Evolutionary conservation across 2,329 filamentous ascomycete genomes (phyloP).

Genomic region (Alternaria ventricosa): DNA sequence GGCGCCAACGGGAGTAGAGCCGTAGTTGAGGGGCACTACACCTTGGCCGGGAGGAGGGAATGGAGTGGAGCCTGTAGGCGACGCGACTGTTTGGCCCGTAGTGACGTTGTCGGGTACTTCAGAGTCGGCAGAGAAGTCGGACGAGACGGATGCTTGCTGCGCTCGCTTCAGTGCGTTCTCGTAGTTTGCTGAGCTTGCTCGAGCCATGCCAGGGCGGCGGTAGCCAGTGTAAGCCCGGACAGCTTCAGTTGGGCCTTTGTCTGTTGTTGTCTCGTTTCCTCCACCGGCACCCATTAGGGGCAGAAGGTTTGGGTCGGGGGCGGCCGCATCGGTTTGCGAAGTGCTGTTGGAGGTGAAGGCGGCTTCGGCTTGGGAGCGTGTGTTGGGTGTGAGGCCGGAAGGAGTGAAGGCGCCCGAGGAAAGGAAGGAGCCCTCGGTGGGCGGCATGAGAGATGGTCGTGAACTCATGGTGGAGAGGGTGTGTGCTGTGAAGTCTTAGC

Average conservation of each 20-base stretch:
- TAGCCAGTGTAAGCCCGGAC: conserved; percentile 32
- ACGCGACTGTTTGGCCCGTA: conserved; percentile 18
- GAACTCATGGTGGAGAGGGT: conserved; percentile 21
- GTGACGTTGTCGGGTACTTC: conserved; percentile 17
- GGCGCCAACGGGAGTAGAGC: conserved; percentile 22
- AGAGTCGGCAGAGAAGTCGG: conserved; percentile 28
- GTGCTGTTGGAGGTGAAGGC: conserved; percentile 39
- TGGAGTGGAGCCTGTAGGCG: conserved; percentile 19
- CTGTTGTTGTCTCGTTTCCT: conserved; percentile 5
- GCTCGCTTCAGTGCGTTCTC: conserved; percentile 33
- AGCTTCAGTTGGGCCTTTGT: conserved; percentile 28
- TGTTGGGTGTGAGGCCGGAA: conserved; percentile 45
- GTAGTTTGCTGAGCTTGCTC: conserved; percentile 43
- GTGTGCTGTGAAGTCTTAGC: not conserved
- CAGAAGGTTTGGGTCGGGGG: conserved; percentile 32
- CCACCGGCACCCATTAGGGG: conserved; percentile 8
- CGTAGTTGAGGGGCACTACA: conserved; percentile 42
- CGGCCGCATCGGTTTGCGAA: conserved; percentile 45
- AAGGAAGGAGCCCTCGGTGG: conserved; percentile 27
- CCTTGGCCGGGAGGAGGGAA: conserved; percentile 42
- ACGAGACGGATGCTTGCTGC: conserved; percentile 32
- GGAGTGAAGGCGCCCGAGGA: conserved; percentile 31
- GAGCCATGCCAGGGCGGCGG: conserved; percentile 27
- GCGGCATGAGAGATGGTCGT: conserved; percentile 26
- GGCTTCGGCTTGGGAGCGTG: conserved; percentile 45